Percentiles rank a stretch among this genome's conserved stretches.
Evolutionary conservation across 345 rosid species (phyloP).

Genomic region (Populus davidiana): DNA sequence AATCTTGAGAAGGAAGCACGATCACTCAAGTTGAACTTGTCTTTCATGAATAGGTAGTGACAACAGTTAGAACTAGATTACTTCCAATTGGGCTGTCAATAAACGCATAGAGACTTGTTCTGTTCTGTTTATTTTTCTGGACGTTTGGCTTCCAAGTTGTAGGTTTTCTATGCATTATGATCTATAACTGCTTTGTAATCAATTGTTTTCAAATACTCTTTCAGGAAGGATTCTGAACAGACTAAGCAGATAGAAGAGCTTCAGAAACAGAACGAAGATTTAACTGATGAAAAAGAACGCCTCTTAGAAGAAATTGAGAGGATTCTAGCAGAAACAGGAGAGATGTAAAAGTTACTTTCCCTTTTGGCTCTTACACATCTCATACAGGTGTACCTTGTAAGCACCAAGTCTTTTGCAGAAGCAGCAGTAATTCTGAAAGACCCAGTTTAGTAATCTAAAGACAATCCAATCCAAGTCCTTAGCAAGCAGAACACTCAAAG

Average conservation of each 20-base stretch:
- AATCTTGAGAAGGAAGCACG: slow-evolving; percentile 79
- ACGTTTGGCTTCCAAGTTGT: background rate
- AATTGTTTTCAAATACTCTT: background rate
- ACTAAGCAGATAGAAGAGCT: slow-evolving; percentile 72
- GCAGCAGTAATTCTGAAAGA: slow-evolving; percentile 5
- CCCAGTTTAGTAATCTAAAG: background rate
- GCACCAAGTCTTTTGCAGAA: background rate
- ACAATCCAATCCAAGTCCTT: background rate
- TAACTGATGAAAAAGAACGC: slow-evolving; percentile 57
- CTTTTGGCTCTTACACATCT: background rate
- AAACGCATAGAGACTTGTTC: background rate
- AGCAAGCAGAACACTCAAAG: background rate
- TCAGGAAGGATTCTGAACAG: slow-evolving; percentile 76
- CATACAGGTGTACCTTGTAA: background rate
- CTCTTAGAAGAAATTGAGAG: slow-evolving; percentile 67
- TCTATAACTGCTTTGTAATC: background rate
- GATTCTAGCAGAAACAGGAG: slow-evolving; percentile 41
- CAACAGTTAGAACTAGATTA: background rate
- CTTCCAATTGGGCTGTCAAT: background rate
- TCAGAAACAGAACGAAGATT: slow-evolving; percentile 59
- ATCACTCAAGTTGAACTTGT: slow-evolving; percentile 66
- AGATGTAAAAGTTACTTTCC: slow-evolving; percentile 20
- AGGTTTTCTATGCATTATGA: background rate
- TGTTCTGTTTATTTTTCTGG: background rate
- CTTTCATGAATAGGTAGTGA: slow-evolving; percentile 67